Conservation (phyloP, 371 early-diverging fungal genomes). For the Mortierella sp. region DNA sequence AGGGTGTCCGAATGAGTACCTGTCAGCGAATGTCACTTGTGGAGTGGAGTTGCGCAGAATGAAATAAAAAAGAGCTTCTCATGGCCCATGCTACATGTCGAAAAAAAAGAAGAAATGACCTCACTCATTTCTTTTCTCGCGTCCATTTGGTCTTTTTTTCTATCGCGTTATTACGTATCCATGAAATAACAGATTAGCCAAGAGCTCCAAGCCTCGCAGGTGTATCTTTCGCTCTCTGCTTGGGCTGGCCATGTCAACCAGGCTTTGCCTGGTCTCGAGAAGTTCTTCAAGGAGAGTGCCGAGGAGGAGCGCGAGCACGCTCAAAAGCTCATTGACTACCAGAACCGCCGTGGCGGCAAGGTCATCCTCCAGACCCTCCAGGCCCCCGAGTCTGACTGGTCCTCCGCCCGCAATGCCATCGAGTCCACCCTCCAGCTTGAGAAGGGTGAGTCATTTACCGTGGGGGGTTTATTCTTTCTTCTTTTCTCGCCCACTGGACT, state of each 20-base stretch:
- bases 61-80: conserved; percentile 5
- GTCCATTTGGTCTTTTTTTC: neutral
- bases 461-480: neutral
- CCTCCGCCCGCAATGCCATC: conserved; percentile 75
- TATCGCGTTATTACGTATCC: neutral
- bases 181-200: conserved; percentile 64
- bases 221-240: conserved; percentile 75
- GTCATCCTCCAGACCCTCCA: conserved; percentile 60
- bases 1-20: neutral
- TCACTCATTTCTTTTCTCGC: neutral
- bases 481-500: neutral
- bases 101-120: conserved; percentile 4
- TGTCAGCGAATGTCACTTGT: neutral
- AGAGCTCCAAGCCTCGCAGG: conserved; percentile 77
- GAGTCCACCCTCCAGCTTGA: conserved; percentile 80
- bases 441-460: conserved; percentile 61
- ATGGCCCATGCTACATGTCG: neutral
- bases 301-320: conserved; percentile 76
- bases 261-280: conserved; percentile 76
- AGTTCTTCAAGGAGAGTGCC: conserved; percentile 74
- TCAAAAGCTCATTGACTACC: conserved; percentile 73
- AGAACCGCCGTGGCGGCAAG: conserved; percentile 73
- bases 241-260: conserved; percentile 74
- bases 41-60: neutral
- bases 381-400: conserved; percentile 68